Evolutionary conservation across 2,329 filamentous ascomycete genomes (phyloP).

Genomic region (Davidsoniella virescens): DNA sequence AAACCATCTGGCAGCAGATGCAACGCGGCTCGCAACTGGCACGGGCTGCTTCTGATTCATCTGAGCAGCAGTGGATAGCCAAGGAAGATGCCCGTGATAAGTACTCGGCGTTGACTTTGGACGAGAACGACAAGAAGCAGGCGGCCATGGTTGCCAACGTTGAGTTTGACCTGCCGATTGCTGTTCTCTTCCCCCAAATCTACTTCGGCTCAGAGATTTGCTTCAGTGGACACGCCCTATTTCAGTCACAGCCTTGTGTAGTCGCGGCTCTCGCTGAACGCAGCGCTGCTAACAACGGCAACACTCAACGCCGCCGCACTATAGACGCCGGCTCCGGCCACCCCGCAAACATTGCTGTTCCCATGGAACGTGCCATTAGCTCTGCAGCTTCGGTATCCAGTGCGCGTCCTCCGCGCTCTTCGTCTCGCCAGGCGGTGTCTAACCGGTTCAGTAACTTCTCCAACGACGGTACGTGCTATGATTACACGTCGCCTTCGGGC

Average conservation of each 20-base stretch:
- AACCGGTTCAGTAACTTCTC: conserved; percentile 7
- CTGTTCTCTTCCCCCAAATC: conserved; percentile 11
- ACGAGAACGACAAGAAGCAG: conserved; percentile 6
- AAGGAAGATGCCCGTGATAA: conserved; percentile 7
- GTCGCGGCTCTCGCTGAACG: conserved; percentile 10
- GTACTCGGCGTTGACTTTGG: conserved; percentile 10
- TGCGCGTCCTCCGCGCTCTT: conserved; percentile 8
- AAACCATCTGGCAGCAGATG: conserved; percentile 13
- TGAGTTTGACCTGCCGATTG: conserved; percentile 9
- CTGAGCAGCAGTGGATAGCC: conserved; percentile 11
- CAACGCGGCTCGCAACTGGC: conserved; percentile 11
- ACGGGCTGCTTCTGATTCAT: conserved; percentile 6
- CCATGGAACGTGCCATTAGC: conserved; percentile 3
- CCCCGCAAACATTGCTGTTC: neutral
- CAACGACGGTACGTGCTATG: conserved; percentile 5
- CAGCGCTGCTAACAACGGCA: neutral
- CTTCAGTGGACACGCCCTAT: conserved; percentile 13
- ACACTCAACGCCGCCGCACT: conserved; percentile 8
- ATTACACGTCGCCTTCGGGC: conserved; percentile 5
- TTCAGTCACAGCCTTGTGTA: conserved; percentile 9
- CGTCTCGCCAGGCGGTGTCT: conserved; percentile 9
- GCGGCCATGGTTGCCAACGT: conserved; percentile 2
- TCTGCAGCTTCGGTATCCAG: conserved; percentile 9
- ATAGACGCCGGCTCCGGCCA: conserved; percentile 2
- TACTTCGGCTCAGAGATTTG: conserved; percentile 11